Conservation (phyloP, 768 basidiomycete genomes). For the Mycena crocata region DNA sequence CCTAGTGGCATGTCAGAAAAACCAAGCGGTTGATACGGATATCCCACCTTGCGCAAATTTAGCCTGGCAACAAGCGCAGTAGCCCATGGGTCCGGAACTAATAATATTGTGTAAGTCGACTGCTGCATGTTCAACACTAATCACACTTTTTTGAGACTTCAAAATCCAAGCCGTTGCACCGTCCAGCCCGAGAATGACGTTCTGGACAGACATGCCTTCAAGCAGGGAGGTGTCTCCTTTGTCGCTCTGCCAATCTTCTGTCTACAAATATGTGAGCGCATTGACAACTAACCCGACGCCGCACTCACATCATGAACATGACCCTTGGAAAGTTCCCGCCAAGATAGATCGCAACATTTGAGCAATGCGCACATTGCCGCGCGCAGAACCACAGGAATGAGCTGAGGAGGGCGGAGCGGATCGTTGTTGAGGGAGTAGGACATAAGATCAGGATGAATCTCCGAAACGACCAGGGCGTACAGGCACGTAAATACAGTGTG, state of each 20-base stretch:
- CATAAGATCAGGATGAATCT: conserved; percentile 68
- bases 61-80: conserved; percentile 65
- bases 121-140: not conserved
- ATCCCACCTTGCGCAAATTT: conserved; percentile 66
- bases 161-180: conserved; percentile 72
- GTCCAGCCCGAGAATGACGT: conserved; percentile 66
- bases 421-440: conserved; percentile 48
- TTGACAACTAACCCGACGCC: conserved; percentile 27
- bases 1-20: conserved; percentile 43
- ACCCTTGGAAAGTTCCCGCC: conserved; percentile 84
- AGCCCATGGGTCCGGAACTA: conserved; percentile 63
- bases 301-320: conserved; percentile 80
- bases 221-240: conserved; percentile 85
- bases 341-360: conserved; percentile 85
- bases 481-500: conserved; percentile 88
- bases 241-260: conserved; percentile 92
- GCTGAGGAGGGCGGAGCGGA: conserved; percentile 64
- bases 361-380: conserved; percentile 75
- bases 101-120: conserved; percentile 6
- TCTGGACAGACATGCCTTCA: conserved; percentile 68
- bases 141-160: conserved; percentile 55
- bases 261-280: conserved; percentile 51
- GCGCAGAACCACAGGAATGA: conserved; percentile 76
- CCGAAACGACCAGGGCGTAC: conserved; percentile 73
- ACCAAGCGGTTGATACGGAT: conserved; percentile 21